Conservation (phyloP, 768 basidiomycete genomes). For the Mycena galopus region DNA sequence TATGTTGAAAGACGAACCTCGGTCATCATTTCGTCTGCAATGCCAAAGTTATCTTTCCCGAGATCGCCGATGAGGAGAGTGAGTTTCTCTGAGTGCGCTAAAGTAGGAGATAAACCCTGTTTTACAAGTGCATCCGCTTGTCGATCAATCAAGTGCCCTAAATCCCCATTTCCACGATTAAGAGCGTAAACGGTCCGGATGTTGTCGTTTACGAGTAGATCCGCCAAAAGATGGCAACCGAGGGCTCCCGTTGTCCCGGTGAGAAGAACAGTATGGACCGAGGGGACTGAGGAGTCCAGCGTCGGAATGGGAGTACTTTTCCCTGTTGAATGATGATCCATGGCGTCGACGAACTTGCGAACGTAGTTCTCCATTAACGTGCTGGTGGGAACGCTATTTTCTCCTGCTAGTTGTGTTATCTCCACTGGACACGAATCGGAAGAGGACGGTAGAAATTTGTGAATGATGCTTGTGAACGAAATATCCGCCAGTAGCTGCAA, state of each 20-base stretch:
- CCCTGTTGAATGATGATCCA: no score
- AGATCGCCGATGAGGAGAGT: neutral
- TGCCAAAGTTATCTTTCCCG: neutral
- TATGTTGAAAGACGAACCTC: neutral
- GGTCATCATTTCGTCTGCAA: neutral
- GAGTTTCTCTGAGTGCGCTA: slow-evolving; percentile 1
- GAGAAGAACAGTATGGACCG: slow-evolving; percentile 36
- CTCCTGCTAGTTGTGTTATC: neutral
- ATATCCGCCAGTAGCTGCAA: slow-evolving; percentile 16
- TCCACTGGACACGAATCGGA: neutral
- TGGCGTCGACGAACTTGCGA: neutral
- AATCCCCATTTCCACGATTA: slow-evolving; percentile 25
- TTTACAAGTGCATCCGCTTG: neutral
- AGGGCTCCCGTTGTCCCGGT: slow-evolving; percentile 49
- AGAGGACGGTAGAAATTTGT: neutral
- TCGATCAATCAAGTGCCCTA: neutral
- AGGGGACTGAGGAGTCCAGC: neutral
- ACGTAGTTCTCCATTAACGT: neutral
- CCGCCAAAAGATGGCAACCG: slow-evolving; percentile 44
- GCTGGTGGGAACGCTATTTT: neutral
- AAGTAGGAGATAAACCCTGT: neutral
- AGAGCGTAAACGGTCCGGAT: slow-evolving; percentile 42
- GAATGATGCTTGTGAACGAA: slow-evolving; percentile 1
- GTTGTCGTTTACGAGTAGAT: slow-evolving; percentile 35
- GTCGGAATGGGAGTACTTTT: neutral